Percentiles rank a stretch among this genome's conserved stretches.
Conservation (phyloP, 352 stramenopile species). For the Phytophthora crassamura region DNA sequence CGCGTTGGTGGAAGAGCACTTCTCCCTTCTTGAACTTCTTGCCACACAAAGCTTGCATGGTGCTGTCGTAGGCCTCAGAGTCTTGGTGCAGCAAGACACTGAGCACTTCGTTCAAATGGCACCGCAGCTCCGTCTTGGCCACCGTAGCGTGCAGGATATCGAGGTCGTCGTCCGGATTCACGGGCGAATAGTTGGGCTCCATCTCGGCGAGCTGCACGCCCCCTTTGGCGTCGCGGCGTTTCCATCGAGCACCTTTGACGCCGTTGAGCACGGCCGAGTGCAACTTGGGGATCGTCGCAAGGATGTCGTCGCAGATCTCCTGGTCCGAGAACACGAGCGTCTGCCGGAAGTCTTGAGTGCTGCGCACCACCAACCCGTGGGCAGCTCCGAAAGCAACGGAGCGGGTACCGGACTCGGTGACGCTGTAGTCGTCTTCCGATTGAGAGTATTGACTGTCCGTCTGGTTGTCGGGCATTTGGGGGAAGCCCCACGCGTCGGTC, state of each 20-base stretch:
- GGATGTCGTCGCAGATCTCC: conserved; percentile 64
- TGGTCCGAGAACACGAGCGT: conserved; percentile 57
- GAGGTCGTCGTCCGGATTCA: conserved; percentile 42
- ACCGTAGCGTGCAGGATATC: conserved; percentile 57
- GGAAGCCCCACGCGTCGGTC: conserved; percentile 13
- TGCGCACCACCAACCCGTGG: conserved; percentile 35
- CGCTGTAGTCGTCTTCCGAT: conserved; percentile 28
- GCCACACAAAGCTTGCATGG: conserved; percentile 58
- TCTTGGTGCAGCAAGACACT: conserved; percentile 60
- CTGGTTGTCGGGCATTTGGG: conserved; percentile 15
- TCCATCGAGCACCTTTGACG: conserved; percentile 47
- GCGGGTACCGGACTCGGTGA: conserved; percentile 21
- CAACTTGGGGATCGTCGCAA: conserved; percentile 68
- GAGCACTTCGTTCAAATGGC: conserved; percentile 70
- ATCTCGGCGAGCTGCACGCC: conserved; percentile 58
- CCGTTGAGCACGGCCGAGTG: conserved; percentile 45
- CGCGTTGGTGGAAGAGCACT: conserved; percentile 55
- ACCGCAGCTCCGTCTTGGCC: conserved; percentile 59
- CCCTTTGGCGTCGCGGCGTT: conserved; percentile 39
- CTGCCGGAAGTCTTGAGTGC: conserved; percentile 28
- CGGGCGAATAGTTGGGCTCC: conserved; percentile 30
- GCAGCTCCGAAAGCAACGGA: conserved; percentile 28
- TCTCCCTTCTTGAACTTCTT: conserved; percentile 57
- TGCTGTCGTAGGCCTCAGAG: conserved; percentile 49
- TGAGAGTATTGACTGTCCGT: conserved; percentile 19